Percentiles rank a stretch among this genome's conserved stretches.
Evolutionary conservation across 2,329 filamentous ascomycete species (phyloP).

Genomic region (Podosphaera fusca): DNA sequence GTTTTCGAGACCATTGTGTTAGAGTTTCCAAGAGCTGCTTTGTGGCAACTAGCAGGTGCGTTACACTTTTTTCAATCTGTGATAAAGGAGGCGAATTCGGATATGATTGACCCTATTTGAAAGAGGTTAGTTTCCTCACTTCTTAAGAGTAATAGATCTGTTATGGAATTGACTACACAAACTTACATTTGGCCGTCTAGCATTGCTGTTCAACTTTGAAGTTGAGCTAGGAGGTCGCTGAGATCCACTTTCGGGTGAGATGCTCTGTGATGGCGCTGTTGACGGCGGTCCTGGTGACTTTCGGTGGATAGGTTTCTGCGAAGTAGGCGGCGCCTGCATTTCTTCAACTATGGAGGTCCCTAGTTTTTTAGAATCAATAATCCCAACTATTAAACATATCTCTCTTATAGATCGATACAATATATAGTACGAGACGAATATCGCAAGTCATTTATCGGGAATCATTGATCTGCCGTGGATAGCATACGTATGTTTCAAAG

Average conservation of each 20-base stretch:
- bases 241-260: conserved; percentile 29
- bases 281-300: conserved; percentile 37
- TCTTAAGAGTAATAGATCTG: not conserved
- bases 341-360: conserved; percentile 5
- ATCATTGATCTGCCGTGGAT: no score
- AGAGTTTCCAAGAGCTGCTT: conserved; percentile 94
- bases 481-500: not conserved
- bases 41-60: conserved; percentile 87
- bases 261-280: conserved; percentile 30
- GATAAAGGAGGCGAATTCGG: conserved; percentile 30
- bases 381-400: not conserved
- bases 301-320: conserved; percentile 33
- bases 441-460: not conserved
- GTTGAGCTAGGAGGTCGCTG: conserved; percentile 44
- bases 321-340: conserved; percentile 29
- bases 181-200: conserved; percentile 35
- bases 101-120: conserved; percentile 5
- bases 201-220: conserved; percentile 25
- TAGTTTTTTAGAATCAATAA: not conserved
- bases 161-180: not conserved
- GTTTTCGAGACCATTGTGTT: conserved; percentile 87
- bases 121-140: conserved; percentile 3
- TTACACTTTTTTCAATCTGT: conserved; percentile 97
- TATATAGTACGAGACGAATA: not conserved
- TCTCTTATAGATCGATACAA: no score